Evolutionary conservation across 768 basidiomycete genomes (phyloP), one percentile per base, ranked within the genome.

Genomic region (Psilocybe cubensis): DNA sequence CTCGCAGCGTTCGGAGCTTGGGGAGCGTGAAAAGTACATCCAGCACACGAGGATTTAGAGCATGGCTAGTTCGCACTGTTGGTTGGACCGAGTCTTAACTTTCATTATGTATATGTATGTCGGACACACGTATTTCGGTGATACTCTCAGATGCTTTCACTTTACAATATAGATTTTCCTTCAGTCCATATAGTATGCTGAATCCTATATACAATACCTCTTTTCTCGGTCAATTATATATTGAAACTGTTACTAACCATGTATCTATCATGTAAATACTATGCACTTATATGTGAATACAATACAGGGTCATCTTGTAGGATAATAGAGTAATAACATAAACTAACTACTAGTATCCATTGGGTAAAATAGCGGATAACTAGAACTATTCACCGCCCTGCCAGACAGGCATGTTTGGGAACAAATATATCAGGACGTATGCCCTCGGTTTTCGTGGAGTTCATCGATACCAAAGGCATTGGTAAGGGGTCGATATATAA

Each of bases 391-490:
- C 62, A 82, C 59, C 80, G 70, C 31, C 80, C 80, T 6, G 79
- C 80, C 24, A 79, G 64, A 46, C 64, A 73, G 14, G 77, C 74
- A 54, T 74, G 58, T 44, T 66, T 68, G 7, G 76, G 72, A 38
- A 79, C 69, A 24, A 68, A 57, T 27, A 76, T 63, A 49, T 68
- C 61, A 40, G 54, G 48, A 52, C 52, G 54, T 14, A 50, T 24
- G 28, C 60, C 63, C 31, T 66, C 61, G 51, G 63, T 59, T 23
- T 54, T 33, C 55, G 50, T 55, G 45, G 47, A 61, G 43, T 79
- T 59, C 85, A 86, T 87, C 43, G 80, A 72, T 40, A 76, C 73
- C n/a, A 81, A 70, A 9, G 84, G 82, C 63, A 81, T 83, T 10
- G 86, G 86, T 14, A 87, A 74, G 9, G 85, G 85, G 61, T 82